These are phyloP conservation scores for Aegilops longissima DNA, from an alignment of 176 grass and related monocot genomes.

Conservation along the genomic window DNA sequence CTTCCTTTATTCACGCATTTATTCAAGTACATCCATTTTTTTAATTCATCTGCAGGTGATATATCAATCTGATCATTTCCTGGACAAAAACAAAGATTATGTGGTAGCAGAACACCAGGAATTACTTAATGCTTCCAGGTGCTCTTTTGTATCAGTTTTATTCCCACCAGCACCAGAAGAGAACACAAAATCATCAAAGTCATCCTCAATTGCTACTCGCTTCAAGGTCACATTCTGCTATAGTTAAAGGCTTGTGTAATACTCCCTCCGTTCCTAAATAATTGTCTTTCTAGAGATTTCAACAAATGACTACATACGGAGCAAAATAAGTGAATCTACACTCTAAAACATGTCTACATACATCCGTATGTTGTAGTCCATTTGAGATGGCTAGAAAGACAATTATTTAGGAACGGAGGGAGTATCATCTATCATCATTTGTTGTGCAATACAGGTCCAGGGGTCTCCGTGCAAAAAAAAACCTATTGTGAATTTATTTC, in stretches of 20 bases:
- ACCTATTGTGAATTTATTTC: background rate
- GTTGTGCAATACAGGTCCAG: background rate
- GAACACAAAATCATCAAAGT: constrained; percentile 95
- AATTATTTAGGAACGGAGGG: no score
- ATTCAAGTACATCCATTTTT: constrained; percentile 6
- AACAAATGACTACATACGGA: no score
- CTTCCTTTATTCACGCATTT: constrained; percentile 26
- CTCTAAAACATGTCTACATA: no score
- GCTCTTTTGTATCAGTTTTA: constrained; percentile 74
- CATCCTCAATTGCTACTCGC: constrained; percentile 83
- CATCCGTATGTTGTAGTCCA: no score
- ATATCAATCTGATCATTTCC: constrained; percentile 86
- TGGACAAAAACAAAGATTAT: constrained; percentile 99
- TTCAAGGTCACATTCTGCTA: constrained; percentile 67
- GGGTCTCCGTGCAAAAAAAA: background rate
- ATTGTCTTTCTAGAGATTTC: no score
- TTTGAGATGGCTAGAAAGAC: no score
- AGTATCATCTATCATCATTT: constrained; percentile 16
- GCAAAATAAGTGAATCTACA: no score
- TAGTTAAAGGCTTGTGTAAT: constrained; percentile 16
- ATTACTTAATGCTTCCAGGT: constrained; percentile 86
- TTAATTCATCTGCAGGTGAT: constrained; percentile 51
- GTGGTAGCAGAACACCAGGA: constrained; percentile 89
- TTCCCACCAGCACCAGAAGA: constrained; percentile 78
- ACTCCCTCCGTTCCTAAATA: no score